These are phyloP conservation scores for Ophiostoma perfectum DNA, from an alignment of 2,329 filamentous ascomycete genomes.

Conservation along the genomic window DNA sequence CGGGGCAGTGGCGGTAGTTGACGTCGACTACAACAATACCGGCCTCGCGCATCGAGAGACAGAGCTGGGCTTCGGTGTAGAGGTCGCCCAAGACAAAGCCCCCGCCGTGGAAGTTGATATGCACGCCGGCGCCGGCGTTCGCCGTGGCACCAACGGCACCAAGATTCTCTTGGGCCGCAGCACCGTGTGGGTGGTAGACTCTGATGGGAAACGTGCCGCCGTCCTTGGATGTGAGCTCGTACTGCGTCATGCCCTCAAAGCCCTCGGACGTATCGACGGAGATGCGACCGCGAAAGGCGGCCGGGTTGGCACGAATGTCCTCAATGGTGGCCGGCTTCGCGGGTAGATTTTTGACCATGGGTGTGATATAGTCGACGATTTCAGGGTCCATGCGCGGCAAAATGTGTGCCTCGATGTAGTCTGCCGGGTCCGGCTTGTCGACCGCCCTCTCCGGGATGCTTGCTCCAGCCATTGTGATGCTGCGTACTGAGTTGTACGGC, in stretches of 20 bases:
- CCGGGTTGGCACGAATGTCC: constrained; percentile 20
- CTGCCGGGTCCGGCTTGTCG: constrained; percentile 17
- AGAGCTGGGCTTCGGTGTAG: constrained; percentile 33
- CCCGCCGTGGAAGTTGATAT: constrained; percentile 31
- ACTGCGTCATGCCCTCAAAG: constrained; percentile 20
- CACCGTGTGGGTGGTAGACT: constrained; percentile 20
- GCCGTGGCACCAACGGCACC: neutral
- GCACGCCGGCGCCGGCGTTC: constrained; percentile 16
- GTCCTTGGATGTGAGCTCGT: constrained; percentile 19
- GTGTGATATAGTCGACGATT: constrained; percentile 20
- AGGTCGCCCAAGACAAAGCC: constrained; percentile 38
- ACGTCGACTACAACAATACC: constrained; percentile 38
- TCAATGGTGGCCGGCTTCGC: constrained; percentile 11
- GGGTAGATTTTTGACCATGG: constrained; percentile 11
- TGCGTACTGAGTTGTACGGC: neutral
- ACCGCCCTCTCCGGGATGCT: neutral
- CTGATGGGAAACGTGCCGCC: constrained; percentile 19
- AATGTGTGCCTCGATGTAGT: constrained; percentile 22
- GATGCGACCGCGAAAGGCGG: constrained; percentile 12
- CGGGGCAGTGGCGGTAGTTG: constrained; percentile 39
- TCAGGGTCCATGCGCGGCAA: constrained; percentile 24
- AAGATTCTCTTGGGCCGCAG: neutral
- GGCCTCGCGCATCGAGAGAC: constrained; percentile 36
- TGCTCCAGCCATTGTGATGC: neutral
- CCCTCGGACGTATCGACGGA: constrained; percentile 20